These are phyloP conservation scores for Trichoderma simmonsii DNA, from an alignment of 2,329 filamentous ascomycete genomes.

Conservation along the genomic window DNA sequence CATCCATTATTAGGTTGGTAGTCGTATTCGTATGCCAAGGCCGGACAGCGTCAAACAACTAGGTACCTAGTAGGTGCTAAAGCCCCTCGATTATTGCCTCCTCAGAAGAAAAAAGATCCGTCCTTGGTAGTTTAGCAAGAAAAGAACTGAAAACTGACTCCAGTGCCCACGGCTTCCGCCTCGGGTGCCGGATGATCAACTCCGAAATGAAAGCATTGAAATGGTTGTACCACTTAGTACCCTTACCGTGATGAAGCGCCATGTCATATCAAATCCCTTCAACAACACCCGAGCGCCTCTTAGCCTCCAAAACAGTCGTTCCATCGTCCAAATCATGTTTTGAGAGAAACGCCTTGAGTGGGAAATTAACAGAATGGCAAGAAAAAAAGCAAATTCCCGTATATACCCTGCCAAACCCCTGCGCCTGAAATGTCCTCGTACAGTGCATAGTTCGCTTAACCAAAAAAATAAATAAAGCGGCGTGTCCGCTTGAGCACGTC, in stretches of 20 bases:
- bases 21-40: neutral
- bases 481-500: neutral
- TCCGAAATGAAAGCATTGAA: constrained; percentile 6
- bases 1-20: neutral
- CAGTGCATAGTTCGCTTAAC: constrained; percentile 9
- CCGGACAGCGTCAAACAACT: neutral
- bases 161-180: neutral
- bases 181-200: neutral
- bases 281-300: neutral
- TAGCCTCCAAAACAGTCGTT: neutral
- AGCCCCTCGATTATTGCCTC: neutral
- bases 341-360: neutral
- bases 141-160: neutral
- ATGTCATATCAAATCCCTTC: neutral
- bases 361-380: neutral
- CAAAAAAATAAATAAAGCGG: neutral
- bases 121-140: neutral
- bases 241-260: neutral
- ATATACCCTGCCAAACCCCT: constrained; percentile 6
- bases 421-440: neutral
- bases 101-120: neutral
- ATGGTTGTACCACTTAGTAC: neutral
- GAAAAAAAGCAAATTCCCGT: neutral
- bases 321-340: neutral
- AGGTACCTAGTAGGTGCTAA: neutral